Base-by-base conservation (phyloP, 768 basidiomycete genomes). In the Pleurotus djamor region DNA sequence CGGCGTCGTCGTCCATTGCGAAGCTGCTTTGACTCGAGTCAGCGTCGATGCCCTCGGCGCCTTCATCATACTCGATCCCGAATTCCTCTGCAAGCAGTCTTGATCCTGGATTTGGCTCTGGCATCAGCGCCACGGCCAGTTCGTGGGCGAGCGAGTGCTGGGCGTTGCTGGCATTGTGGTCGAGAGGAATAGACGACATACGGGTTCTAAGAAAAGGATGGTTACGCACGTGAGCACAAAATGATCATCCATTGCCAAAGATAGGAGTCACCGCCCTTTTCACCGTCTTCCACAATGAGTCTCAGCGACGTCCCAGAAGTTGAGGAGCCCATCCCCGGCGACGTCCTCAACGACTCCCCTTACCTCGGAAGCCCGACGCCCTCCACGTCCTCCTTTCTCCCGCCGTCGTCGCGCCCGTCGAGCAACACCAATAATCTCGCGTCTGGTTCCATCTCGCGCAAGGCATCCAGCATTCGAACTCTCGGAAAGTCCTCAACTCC, bases 1-100 rank as follows among this genome's bases (percentile, higher is more conserved):
- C 41, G 28, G 54, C 41, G 44, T 28, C 36, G 17, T 43, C n/a
- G 44, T 16, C 37, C 5, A 56, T 12, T 37, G 41, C 54, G 36
- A 44, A 28, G 21, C 14, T 44, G 41, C 54, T 36, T 52, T 35
- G 12, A 41, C 9, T 41, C 9, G 10, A 9, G 10, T 41, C 38
- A 4, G 38, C 83, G 67, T 90, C 92, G 58, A 89, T 90, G 41
- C 89, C 90, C 72, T 92, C 90, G 33, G 89, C 89, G 48, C 89
- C 91, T 68, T 92, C 91, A 61, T 94, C 92, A 63, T 90, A 93
- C 67, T 94, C 92, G 61, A 94, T 88, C 8, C 92, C 92, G 63
- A 94, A 91, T 71, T 94, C 93, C 72, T 94, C 92, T 10, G 90
- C 90, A 4, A 94, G 78, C 35, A 92, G 71, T 69, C 85, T 88